A percentile compares a stretch with the other conserved stretches of the same genome.
Evolutionary conservation across 148 eudicot genomes (phyloP).

Genomic region (Chenopodium album): DNA sequence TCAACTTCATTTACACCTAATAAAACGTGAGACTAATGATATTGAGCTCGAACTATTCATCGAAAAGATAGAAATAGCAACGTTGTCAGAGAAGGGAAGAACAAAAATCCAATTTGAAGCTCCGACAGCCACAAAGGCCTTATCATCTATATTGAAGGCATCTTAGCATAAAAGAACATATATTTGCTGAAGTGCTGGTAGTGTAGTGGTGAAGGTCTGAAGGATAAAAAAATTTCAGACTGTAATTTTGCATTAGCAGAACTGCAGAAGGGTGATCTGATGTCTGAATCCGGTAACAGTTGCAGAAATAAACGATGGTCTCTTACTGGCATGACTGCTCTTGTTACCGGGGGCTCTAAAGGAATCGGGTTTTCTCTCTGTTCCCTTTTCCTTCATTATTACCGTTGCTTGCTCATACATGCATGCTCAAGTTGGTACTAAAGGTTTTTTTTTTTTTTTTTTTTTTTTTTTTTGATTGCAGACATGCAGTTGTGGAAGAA

Average conservation of each 20-base stretch:
- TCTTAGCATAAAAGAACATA: too few species aligned
- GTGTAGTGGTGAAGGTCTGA: too few species aligned
- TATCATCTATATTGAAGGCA: neutral
- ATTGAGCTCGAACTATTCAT: too few species aligned
- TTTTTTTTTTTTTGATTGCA: neutral
- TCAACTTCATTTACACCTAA: too few species aligned
- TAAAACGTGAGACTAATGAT: too few species aligned
- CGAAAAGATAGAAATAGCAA: too few species aligned
- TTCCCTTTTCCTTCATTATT: neutral
- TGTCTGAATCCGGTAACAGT: neutral
- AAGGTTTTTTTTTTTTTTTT: too few species aligned
- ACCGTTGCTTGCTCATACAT: neutral
- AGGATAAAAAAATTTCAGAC: neutral
- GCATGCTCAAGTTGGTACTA: neutral
- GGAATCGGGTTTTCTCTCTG: constrained; percentile 34
- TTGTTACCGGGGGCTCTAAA: constrained; percentile 38
- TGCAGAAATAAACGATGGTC: constrained; percentile 22
- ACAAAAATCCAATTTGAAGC: neutral
- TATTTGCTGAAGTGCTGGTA: too few species aligned
- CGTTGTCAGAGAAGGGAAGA: too few species aligned
- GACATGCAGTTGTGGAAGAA: constrained; percentile 46
- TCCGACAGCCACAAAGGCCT: neutral
- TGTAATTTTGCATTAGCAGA: neutral
- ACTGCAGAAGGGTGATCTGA: too few species aligned
- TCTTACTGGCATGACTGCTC: constrained; percentile 36